Base-by-base conservation (phyloP, 495 filamentous ascomycete genomes). In the Penicillium cataractarum region DNA sequence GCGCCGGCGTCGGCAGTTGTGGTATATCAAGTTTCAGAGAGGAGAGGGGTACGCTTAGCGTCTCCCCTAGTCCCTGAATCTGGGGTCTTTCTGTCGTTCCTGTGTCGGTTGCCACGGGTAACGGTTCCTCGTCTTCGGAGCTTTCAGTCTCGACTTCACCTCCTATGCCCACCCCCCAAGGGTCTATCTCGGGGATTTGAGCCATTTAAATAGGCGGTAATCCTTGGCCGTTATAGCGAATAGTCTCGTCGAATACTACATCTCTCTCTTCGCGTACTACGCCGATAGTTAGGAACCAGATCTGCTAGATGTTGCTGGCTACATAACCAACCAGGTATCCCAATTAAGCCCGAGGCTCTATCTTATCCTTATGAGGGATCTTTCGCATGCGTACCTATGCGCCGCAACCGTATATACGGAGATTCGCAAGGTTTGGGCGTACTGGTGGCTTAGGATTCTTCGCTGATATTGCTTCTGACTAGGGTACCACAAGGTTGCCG, bases 281-380 rank as follows among this genome's bases (percentile, higher is more conserved):
- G 0, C 33, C 31, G 1, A 2, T 21, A 3, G 29, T 4, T 2
- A 40, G 62, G 22, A 64, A 59, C 56, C 50, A 64, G 9, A 64
- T 51, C 19, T 44, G 39, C 56, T 40, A 64, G 2, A 64, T 37
- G 51, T 65, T 60, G 9, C 40, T 44, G 0, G 62, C 52, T 4
- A 56, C 24, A 53, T 60, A 65, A 6, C 62, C 57, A 15, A 60
- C 57, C 2, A 60, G 26, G 24, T 46, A 60, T 0, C 62, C 62
- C 3, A 65, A 40, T 24, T 65, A 44, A 1, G 57, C 62, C 3
- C 52, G 12, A 0, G 57, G 51, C 3, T n/a, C 3, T 24, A 65
- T 60, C 33, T 65, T 65, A 50, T 65, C 62, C 21, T 24, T 27
- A 5, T 44, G 15, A 4, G 44, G 17, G 1, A 51, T 21, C 3